Conservation (phyloP, 75 land plant species). For the Sequoia sempervirens region DNA sequence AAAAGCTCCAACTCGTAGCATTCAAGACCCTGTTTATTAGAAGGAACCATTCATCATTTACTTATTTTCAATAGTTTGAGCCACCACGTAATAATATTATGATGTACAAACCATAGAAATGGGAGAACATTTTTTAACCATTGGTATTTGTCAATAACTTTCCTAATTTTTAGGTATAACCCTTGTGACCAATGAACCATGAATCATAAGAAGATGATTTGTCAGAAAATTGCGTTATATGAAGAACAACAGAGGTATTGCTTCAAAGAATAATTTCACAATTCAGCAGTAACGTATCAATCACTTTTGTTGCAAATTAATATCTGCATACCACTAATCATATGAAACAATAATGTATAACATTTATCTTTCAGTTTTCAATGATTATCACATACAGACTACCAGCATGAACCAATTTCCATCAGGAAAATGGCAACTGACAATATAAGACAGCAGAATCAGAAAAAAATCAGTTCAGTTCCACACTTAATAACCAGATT, state of each 20-base stretch:
- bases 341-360: neutral
- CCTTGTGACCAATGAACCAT: neutral
- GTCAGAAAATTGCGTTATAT: neutral
- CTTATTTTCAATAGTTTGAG: neutral
- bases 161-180: neutral
- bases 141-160: neutral
- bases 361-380: neutral
- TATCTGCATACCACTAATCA: neutral
- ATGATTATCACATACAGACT: neutral
- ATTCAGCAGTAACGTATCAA: neutral
- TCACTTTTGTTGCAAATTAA: neutral
- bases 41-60: neutral
- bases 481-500: neutral
- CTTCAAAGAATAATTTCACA: neutral
- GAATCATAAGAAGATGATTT: neutral
- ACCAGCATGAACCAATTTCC: neutral
- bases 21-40: neutral
- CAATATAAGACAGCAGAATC: neutral
- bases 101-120: neutral
- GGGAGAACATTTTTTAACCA: neutral
- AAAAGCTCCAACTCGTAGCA: neutral
- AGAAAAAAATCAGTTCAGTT: neutral
- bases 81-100: neutral
- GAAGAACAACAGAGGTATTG: neutral
- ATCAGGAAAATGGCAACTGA: neutral